These are phyloP conservation scores for Acanthochlamys bracteata DNA, from an alignment of 106 monocot genomes.

Conservation along the genomic window DNA sequence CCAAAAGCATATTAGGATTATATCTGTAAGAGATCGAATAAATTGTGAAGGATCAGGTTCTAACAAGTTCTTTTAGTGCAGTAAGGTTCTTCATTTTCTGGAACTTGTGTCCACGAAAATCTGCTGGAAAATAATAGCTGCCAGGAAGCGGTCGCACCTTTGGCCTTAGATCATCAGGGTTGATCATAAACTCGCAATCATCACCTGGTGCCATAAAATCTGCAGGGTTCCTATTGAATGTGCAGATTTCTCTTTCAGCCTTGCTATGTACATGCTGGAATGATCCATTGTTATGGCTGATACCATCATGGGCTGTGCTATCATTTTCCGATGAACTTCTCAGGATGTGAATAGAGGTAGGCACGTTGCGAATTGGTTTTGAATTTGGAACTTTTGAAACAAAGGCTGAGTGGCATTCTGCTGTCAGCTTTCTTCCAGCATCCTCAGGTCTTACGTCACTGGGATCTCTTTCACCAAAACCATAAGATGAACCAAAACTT, in stretches of 20 bases:
- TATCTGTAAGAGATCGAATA: not conserved
- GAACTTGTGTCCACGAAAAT: conserved; percentile 8
- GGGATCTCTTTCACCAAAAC: conserved; percentile 11
- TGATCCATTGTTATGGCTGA: conserved; percentile 13
- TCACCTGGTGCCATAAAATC: conserved; percentile 64
- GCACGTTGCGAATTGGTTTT: conserved; percentile 4
- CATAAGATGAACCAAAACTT: conserved; percentile 16
- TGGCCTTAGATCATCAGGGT: conserved; percentile 12
- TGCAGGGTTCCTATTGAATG: conserved; percentile 81
- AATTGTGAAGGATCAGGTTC: conserved; percentile 6
- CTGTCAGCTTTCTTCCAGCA: conserved; percentile 9
- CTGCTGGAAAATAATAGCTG: not conserved
- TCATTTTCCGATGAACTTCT: conserved; percentile 8
- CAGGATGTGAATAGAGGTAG: not conserved
- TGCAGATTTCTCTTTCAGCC: conserved; percentile 28
- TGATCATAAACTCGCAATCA: conserved; percentile 55
- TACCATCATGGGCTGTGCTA: conserved; percentile 1
- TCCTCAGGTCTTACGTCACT: not conserved
- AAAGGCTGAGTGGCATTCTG: conserved; percentile 8
- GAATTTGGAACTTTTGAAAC: conserved; percentile 5
- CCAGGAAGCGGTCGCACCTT: conserved; percentile 3
- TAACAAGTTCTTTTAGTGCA: conserved; percentile 18
- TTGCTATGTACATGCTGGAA: conserved; percentile 12
- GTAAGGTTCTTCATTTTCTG: conserved; percentile 30
- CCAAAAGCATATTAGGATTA: not conserved